A percentile compares a stretch with the other conserved stretches of the same genome.
phyloP scores from a whole-genome alignment of 2,329 filamentous ascomycete species.

The Hypoxylon rubiginosum region DNA sequence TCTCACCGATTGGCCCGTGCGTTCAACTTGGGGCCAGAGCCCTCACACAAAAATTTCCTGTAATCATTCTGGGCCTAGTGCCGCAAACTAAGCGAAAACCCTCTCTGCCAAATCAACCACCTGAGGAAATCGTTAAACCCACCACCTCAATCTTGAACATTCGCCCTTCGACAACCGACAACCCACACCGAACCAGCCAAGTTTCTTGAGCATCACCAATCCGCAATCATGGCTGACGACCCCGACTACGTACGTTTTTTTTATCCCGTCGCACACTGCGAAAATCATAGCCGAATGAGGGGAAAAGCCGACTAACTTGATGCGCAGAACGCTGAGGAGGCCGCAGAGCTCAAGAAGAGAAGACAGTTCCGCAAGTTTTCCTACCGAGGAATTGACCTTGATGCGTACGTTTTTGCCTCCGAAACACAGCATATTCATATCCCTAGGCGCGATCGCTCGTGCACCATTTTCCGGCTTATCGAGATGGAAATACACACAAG shows the following conservation, averaged over 20 bases:
- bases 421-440: not conserved
- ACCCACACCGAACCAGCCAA: conserved; percentile 60
- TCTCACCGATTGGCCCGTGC: conserved; percentile 30
- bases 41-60: conserved; percentile 46
- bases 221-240: conserved; percentile 82
- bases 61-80: conserved; percentile 26
- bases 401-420: conserved; percentile 79
- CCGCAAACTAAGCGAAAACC: conserved; percentile 41
- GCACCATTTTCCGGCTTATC: not conserved
- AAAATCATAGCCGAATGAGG: conserved; percentile 18
- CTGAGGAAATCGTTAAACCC: conserved; percentile 39
- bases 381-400: conserved; percentile 99
- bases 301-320: conserved; percentile 51
- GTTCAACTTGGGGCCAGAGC: conserved; percentile 36
- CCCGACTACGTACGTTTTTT: conserved; percentile 81
- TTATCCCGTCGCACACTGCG: conserved; percentile 28
- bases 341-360: conserved; percentile 99
- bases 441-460: conserved; percentile 3
- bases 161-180: conserved; percentile 58
- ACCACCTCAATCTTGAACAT: conserved; percentile 49
- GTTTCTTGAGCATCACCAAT: conserved; percentile 56
- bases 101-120: conserved; percentile 38
- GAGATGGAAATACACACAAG: not conserved
- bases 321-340: conserved; percentile 91
- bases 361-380: conserved; percentile 99